phyloP scores from a whole-genome alignment of 2,329 filamentous ascomycete genomes.

The Aspergillus quadricinctus region DNA sequence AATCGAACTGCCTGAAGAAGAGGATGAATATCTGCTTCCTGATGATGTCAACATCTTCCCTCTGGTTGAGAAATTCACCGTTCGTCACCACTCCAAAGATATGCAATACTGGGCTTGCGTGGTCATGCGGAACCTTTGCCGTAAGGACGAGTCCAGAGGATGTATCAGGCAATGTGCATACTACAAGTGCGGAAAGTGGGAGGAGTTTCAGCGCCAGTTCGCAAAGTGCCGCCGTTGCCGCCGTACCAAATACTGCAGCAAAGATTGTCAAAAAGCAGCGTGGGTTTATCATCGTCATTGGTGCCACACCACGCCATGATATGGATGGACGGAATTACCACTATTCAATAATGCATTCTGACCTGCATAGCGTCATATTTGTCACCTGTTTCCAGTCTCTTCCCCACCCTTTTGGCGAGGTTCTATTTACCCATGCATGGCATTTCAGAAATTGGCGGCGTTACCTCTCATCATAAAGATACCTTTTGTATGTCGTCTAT shows the following conservation, averaged over 20 bases:
- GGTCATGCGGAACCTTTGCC: constrained; percentile 97
- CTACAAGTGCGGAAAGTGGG: constrained; percentile 98
- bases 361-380: constrained; percentile 36
- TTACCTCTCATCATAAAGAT: constrained; percentile 34
- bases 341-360: constrained; percentile 31
- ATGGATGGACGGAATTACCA: constrained; percentile 24
- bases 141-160: constrained; percentile 91
- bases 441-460: constrained; percentile 35
- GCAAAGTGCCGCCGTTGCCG: constrained; percentile 95
- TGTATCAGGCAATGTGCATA: constrained; percentile 97
- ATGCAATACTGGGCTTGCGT: constrained; percentile 99
- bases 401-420: constrained; percentile 23
- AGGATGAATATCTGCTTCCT: constrained; percentile 83
- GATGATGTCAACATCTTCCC: constrained; percentile 99
- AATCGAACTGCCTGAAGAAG: constrained; percentile 50
- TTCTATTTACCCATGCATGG: constrained; percentile 29
- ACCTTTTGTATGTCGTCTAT: constrained; percentile 33
- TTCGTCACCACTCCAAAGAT: constrained; percentile 87
- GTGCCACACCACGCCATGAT: constrained; percentile 58
- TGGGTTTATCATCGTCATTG: constrained; percentile 98
- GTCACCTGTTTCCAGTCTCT: constrained; percentile 19
- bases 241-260: constrained; percentile 98
- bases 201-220: constrained; percentile 93
- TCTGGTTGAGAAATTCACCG: constrained; percentile 95
- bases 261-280: constrained; percentile 98